Percentiles rank a stretch among this genome's conserved stretches.
phyloP scores from a whole-genome alignment of 2,329 filamentous ascomycete species.

The Macrophomina phaseolina region DNA sequence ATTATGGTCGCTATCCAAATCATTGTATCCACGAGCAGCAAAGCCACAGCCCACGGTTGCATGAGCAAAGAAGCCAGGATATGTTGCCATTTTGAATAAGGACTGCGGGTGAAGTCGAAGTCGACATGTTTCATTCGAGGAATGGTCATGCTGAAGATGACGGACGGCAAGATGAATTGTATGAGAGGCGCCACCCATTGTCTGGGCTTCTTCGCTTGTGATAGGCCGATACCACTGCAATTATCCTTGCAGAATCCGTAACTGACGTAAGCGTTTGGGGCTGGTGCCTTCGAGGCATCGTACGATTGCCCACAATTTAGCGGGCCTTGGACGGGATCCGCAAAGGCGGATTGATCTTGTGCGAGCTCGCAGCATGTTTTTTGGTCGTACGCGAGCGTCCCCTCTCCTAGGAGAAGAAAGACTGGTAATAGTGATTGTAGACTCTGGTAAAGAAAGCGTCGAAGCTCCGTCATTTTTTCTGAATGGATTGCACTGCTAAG shows the following conservation, averaged over 20 bases:
- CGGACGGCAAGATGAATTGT: slow-evolving; percentile 44
- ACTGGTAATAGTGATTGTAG: background rate
- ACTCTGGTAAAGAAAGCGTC: background rate
- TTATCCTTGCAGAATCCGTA: slow-evolving; percentile 39
- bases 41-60: slow-evolving; percentile 38
- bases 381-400: background rate
- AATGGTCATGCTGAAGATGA: slow-evolving; percentile 46
- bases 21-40: slow-evolving; percentile 33
- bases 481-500: background rate
- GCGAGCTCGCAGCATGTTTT: background rate
- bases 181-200: slow-evolving; percentile 45
- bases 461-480: background rate
- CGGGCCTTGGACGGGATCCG: background rate
- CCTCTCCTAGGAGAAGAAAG: background rate
- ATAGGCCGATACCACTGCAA: slow-evolving; percentile 42
- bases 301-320: slow-evolving; percentile 18
- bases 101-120: background rate
- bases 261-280: slow-evolving; percentile 23
- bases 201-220: slow-evolving; percentile 34
- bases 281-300: slow-evolving; percentile 6
- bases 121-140: slow-evolving; percentile 33
- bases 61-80: slow-evolving; percentile 14
- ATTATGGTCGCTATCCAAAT: slow-evolving; percentile 27
- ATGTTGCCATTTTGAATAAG: background rate
- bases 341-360: background rate